Base-by-base conservation (phyloP, 2,329 filamentous ascomycete genomes). In the Paecilomyces sp. region DNA sequence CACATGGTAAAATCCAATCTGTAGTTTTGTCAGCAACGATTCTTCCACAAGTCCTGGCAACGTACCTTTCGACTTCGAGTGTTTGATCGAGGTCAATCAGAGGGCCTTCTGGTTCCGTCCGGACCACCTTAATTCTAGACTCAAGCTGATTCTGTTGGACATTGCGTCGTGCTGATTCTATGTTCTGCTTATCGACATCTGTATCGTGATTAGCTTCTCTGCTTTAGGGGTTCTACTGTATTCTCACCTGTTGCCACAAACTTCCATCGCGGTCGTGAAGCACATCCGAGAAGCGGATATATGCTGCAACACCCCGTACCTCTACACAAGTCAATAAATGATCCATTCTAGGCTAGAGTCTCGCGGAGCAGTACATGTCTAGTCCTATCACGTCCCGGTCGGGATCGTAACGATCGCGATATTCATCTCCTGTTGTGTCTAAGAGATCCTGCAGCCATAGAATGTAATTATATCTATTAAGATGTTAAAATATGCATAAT, bases 271-370 rank as follows among this genome's bases (percentile, higher is more conserved):
- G 83, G 81, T 0, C 90, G 82, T 61, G 88, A 84, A 0, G 80
- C 74, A 66, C 89, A 90, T 22, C 87, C 91, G 0, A 99, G 81
- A 1, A 97, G 82, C 1, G 92, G 89, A 70, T 97, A 99, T 66
- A 99, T 96, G 67, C 88, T 88, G 66, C 91, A 95, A 15, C 93
- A 90, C 1, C 94, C 94, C 0, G 92, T 95, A 50, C 94, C 94
- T 62, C 83, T 85, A 54, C 8, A 52, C 30, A 36, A 41, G 56
- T 68, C 54, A 70, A 66, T 22, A n/a, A 47, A 18, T n/a, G 60
- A 13, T 24, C 22, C 12, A 22, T 55, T 31, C 34, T 50, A 28
- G 50, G 58, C 22, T 9, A 60, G 22, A 28, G 30, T 12, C n/a
- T 15, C 25, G 9, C 15, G 25, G 24, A n/a, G 24, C 57, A 64